Base-by-base conservation (phyloP, 1,284 basidiomycete species). In the Dichomitus squalens region DNA sequence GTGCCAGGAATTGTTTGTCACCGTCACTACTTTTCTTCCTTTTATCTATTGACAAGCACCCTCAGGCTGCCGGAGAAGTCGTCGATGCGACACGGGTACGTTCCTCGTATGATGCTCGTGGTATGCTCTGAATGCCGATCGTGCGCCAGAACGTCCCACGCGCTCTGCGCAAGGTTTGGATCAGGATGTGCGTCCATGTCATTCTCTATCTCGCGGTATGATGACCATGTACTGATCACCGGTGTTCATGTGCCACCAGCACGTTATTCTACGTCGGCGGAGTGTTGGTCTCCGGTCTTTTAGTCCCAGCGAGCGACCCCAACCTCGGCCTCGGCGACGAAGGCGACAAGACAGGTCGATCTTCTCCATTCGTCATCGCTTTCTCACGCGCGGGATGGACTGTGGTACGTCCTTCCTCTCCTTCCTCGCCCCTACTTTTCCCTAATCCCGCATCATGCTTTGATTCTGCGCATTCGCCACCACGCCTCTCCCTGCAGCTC, bases 161-260 rank as follows among this genome's bases (percentile, higher is more conserved):
- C 4, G 77, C 77, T 2, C 77, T 84, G 68, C 75, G 77, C 57
- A 73, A 75, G 47, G 79, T 84, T 20, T 86, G 83, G 73, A 76
- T 81, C 64, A 78, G 85, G 43, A 83, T 87, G 72, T 76, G 47
- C 62, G 72, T 65, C 58, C n/a, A n/a, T n/a, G n/a, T n/a, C n/a
- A n/a, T 25, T 38, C 33, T 21, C 7, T 9, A 25, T 4, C 11
- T 16, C 6, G 5, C 27, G 0, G 6, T 1, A 8, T 8, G 7
- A 33, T 18, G 5, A 4, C 2, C 16, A 2, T n/a, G 6, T 4
- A 11, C n/a, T 39, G 2, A 53, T 18, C 16, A 8, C n/a, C 21
- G 14, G 14, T 40, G 2, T 12, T 18, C 11, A 4, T 7, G 41
- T 27, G 11, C 29, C 3, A 11, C n/a, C 49, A 72, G 70, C 31